Evolutionary conservation across 2,329 filamentous ascomycete species (phyloP), one percentile per base, ranked within the genome.

Genomic region (Trichoderma atroviride): DNA sequence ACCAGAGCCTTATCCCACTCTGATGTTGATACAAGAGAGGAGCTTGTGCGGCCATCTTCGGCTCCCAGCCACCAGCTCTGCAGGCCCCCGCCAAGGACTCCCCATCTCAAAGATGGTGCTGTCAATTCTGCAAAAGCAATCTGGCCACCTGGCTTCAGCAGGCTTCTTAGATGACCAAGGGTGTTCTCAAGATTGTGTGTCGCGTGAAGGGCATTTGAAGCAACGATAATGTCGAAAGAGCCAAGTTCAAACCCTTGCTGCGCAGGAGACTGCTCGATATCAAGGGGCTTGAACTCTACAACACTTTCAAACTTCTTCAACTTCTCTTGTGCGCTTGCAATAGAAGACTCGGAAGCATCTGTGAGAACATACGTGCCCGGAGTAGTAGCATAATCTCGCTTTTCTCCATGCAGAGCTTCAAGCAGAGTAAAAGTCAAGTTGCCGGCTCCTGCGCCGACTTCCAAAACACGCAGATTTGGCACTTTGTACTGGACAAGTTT

Each of bases 361-460:
- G 80, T 81, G 64, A 76, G 82, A 0, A 76, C 77, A 68, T 82
- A 81, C 9, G 75, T 71, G 0, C 70, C 62, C 52, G 74, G 76
- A 24, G 55, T 68, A 2, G 72, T 69, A 4, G 74, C 52, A 65
- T 55, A 33, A 53, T 70, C 57, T 72, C 74, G 37, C 35, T 57
- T 19, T 73, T 72, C 19, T 58, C 71, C 29, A 55, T 68, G 57
- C 6, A 78, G 69, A 13, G 71, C 60, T 5, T 70, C 70, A 1
- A 80, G 27, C 31, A 78, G 63, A 6, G 73, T 71, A 5, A 60
- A 65, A 0, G 79, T 80, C 63, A 78, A 75, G 16, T 75, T 74
- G 5, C 79, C 78, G 0, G 76, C 81, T 3, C 79, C 80, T 16
- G 76, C 79, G 3, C 80, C 80, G 29, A 83, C 74, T 69, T 83